Percentiles rank a stretch among this genome's conserved stretches.
These are phyloP conservation scores for Neofusicoccum sp. DNA, from an alignment of 2,329 filamentous ascomycete species.

Conservation along the genomic window DNA sequence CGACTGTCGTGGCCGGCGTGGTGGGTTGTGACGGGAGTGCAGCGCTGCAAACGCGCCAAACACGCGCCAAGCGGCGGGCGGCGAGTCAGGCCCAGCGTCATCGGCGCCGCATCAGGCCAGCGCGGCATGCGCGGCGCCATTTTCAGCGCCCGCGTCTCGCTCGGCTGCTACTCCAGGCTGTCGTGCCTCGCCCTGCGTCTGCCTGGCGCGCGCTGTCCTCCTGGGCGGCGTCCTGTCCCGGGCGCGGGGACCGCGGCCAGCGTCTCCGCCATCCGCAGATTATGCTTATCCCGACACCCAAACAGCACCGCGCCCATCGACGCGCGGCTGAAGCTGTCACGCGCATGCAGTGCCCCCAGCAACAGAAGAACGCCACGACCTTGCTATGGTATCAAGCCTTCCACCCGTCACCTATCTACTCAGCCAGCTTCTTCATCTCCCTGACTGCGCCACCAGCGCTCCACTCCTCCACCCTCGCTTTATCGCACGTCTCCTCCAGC, in stretches of 20 bases:
- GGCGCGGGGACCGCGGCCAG: constrained; percentile 1
- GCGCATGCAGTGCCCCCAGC: no score
- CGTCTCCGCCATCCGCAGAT: not conserved
- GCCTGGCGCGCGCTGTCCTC: not conserved
- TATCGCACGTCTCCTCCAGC: constrained; percentile 65
- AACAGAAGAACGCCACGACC: no score
- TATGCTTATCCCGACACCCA: constrained; percentile 10
- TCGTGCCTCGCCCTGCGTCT: not conserved
- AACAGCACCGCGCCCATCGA: no score
- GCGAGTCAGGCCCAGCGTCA: constrained; percentile 1
- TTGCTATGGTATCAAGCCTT: no score
- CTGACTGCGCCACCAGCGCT: constrained; percentile 51
- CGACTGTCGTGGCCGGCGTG: constrained; percentile 10
- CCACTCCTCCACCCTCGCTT: constrained; percentile 65
- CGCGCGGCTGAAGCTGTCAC: no score
- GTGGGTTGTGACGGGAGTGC: constrained; percentile 13
- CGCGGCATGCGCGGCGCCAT: not conserved
- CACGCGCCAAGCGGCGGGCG: not conserved
- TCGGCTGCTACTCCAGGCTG: not conserved
- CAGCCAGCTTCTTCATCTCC: constrained; percentile 30
- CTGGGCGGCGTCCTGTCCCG: not conserved
- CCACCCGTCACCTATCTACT: not conserved
- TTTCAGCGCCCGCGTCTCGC: not conserved
- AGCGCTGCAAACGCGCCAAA: constrained; percentile 4
- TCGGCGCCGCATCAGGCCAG: not conserved